Evolutionary conservation across 2,329 filamentous ascomycete genomes (phyloP), one percentile per base, ranked within the genome.

Genomic region (Penicillium palitans): DNA sequence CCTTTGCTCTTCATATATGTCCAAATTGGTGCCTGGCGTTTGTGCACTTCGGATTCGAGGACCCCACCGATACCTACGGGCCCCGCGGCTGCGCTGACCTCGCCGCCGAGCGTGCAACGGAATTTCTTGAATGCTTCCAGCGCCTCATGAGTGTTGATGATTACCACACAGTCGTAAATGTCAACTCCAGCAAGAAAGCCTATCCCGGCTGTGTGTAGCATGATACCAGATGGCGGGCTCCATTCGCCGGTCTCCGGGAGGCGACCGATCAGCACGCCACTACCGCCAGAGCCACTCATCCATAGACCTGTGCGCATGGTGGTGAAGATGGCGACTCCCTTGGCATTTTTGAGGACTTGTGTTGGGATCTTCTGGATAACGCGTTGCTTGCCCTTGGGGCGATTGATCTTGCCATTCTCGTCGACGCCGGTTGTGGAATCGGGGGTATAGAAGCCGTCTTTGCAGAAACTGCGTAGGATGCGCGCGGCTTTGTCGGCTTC

Each of bases 271-370:
- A 98, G 81, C 40, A 98, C 84, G 51, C 93, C 93, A 57, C 91
- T 93, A 40, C 93, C 93, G 29, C 93, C 93, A 17, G 92, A 93
- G 46, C 93, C 93, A 46, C 90, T 93, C 66, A 96, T 83, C 90
- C 93, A 96, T 33, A 97, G 79, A 13, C 93, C 93, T 15, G 91
- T 93, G 59, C 93, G 88, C 91, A 97, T 96, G 31, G 91, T 96
- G 0, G 93, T 96, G 78, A 97, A 97, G 66, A 98, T 90, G 55
- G 91, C 93, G 58, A 98, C 83, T 12, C 91, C 93, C 66, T 93
- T 91, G 29, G 93, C 92, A 76, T 95, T 90, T 70, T 90, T 86
- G 66, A 98, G 91, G 57, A 97, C 91, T 70, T 88, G 84, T 57
- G 87, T 80, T 0, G 93, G 93, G 29, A 98, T 97, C 78, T 92